Conservation (phyloP, 2,329 filamentous ascomycete genomes). For the Diplocarpon mali region DNA sequence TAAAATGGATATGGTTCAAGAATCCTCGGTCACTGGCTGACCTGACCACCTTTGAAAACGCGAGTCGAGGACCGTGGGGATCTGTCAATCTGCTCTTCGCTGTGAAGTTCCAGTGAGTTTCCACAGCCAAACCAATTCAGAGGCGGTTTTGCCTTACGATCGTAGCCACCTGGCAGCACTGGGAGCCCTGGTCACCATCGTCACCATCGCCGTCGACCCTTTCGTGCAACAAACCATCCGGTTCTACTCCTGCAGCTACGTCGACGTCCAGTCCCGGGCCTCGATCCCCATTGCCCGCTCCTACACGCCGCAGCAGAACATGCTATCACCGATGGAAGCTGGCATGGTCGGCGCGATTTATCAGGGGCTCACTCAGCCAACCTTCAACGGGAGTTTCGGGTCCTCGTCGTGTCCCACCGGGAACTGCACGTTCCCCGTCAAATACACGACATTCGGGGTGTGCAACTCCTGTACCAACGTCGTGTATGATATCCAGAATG, state of each 20-base stretch:
- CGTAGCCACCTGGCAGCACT: neutral
- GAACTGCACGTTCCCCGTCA: slow-evolving; percentile 2
- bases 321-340: neutral
- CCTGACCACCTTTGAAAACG: neutral
- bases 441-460: slow-evolving; percentile 4
- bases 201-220: slow-evolving; percentile 1
- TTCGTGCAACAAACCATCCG: slow-evolving; percentile 4
- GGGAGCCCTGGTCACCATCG: neutral
- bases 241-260: slow-evolving; percentile 2
- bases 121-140: neutral
- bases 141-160: neutral
- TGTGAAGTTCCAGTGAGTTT: neutral
- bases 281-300: neutral
- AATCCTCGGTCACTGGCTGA: neutral
- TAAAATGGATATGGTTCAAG: slow-evolving; percentile 5
- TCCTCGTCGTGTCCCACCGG: neutral
- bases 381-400: neutral
- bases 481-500: neutral
- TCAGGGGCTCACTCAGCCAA: neutral
- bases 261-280: neutral
- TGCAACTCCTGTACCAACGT: slow-evolving; percentile 1
- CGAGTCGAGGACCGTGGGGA: slow-evolving; percentile 1
- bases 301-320: neutral
- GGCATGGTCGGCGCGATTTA: slow-evolving; percentile 2
- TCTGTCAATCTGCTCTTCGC: neutral